Evolutionary conservation across 2,329 filamentous ascomycete species (phyloP), one percentile per base, ranked within the genome.

Genomic region (Epichloe amarillans): DNA sequence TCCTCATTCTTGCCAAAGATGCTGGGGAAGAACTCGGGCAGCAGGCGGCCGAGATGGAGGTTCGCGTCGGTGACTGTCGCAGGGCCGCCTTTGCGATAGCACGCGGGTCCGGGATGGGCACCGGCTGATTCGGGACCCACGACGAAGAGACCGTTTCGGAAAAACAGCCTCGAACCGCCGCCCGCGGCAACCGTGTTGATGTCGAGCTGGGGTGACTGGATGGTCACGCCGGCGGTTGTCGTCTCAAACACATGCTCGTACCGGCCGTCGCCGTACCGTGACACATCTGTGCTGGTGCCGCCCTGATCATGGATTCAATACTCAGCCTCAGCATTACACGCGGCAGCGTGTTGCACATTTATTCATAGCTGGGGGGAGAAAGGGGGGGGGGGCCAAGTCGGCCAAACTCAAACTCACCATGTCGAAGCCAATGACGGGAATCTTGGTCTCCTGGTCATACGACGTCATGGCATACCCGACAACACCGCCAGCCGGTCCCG

Each of bases 101-200:
- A 86, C 0, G 82, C 82, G 2, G 84, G 83, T 0, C 84, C 84
- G 2, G 84, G 84, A 59, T 86, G 80, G 5, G 84, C 83, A 36
- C 79, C 77, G 1, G 83, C 82, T 26, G 80, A 84, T 58, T 87
- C 83, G 1, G 84, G 84, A 0, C 84, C 84, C 5, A 88, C 84
- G 1, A 82, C 77, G 55, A 88, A 86, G 2, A 88, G 69, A 0
- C 84, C 84, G 53, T 87, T 87, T 52, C 76, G 77, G 74, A 80
- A 88, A 59, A 82, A 83, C 0, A 89, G 69, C 15, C 80, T 72
- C 1, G 79, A 84, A n/a, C 83, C 83, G 53, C 85, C 85, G 17
- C 85, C 84, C 6, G 85, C 84, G 23, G 85, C 85, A 4, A 89
- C 84, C 1, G 86, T 91, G 62, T 88, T 87, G 62, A 91, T 89